These are phyloP conservation scores for Tubosaeta sp. DNA, from an alignment of 768 basidiomycete genomes.

Conservation along the genomic window DNA sequence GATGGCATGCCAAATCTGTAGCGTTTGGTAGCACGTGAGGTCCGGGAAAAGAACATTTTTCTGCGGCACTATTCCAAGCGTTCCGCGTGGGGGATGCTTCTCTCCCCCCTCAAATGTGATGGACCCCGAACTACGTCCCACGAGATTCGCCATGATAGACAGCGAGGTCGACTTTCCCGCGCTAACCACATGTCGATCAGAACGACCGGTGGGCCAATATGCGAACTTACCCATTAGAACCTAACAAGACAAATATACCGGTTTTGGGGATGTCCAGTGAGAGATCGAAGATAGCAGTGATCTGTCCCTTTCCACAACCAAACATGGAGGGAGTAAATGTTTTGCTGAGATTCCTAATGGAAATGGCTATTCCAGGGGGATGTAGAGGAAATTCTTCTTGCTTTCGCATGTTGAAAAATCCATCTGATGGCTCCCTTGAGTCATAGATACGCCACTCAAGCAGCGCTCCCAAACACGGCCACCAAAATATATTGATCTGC, in stretches of 20 bases:
- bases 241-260: constrained; percentile 76
- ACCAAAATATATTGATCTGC: constrained; percentile 69
- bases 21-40: constrained; percentile 67
- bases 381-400: constrained; percentile 15
- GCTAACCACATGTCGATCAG: constrained; percentile 32
- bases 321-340: constrained; percentile 51
- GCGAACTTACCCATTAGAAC: constrained; percentile 55
- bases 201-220: background rate
- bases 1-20: constrained; percentile 68
- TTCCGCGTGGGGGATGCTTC: constrained; percentile 54
- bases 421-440: constrained; percentile 36
- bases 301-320: constrained; percentile 39
- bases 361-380: constrained; percentile 51
- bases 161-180: constrained; percentile 76
- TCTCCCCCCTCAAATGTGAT: constrained; percentile 53
- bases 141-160: constrained; percentile 61
- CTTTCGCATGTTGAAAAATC: constrained; percentile 13
- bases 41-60: constrained; percentile 82
- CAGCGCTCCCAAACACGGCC: constrained; percentile 61
- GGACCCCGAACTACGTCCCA: constrained; percentile 54
- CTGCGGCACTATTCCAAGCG: constrained; percentile 75
- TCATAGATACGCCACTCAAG: constrained; percentile 63
- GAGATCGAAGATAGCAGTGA: constrained; percentile 64
- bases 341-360: constrained; percentile 57
- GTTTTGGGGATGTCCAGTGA: constrained; percentile 64